Conservation (phyloP, 805 yeast genomes). For the Lipomyces mesembrius region DNA sequence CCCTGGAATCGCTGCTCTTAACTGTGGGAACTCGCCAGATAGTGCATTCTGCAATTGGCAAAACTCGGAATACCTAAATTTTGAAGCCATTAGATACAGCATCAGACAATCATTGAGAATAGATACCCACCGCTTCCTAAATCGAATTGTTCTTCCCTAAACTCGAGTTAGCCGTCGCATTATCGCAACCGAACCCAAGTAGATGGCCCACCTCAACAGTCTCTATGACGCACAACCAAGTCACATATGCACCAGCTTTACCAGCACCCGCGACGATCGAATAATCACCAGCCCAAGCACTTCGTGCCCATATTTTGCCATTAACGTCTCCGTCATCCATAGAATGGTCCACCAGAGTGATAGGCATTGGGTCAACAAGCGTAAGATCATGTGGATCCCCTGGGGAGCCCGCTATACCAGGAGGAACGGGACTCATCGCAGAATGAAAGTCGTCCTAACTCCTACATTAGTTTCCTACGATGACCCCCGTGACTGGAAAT, state of each 20-base stretch:
- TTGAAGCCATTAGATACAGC: neutral
- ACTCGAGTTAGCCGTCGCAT: neutral
- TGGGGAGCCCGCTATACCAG: slow-evolving; percentile 26
- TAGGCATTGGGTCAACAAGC: slow-evolving; percentile 50
- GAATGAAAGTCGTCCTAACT: slow-evolving; percentile 19
- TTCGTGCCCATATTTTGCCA: slow-evolving; percentile 48
- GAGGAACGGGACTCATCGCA: slow-evolving; percentile 17
- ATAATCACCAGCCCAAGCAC: slow-evolving; percentile 49
- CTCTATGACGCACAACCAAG: slow-evolving; percentile 49
- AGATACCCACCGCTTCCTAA: slow-evolving; percentile 24
- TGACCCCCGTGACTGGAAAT: too few species aligned
- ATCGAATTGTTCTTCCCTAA: slow-evolving; percentile 18
- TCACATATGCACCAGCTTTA: slow-evolving; percentile 50
- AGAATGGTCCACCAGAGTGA: slow-evolving; percentile 47
- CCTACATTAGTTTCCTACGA: neutral
- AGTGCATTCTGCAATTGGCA: slow-evolving; percentile 53
- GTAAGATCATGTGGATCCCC: slow-evolving; percentile 38
- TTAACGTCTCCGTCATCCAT: slow-evolving; percentile 31
- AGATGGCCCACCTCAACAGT: slow-evolving; percentile 40
- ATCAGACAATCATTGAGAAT: neutral
- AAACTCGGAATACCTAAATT: slow-evolving; percentile 66
- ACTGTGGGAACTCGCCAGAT: slow-evolving; percentile 47
- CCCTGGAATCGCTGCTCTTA: slow-evolving; percentile 49
- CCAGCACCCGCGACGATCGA: slow-evolving; percentile 48
- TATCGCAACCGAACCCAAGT: neutral